phyloP scores from a whole-genome alignment of 352 stramenopile genomes.

The Elongisporangium anandrum region DNA sequence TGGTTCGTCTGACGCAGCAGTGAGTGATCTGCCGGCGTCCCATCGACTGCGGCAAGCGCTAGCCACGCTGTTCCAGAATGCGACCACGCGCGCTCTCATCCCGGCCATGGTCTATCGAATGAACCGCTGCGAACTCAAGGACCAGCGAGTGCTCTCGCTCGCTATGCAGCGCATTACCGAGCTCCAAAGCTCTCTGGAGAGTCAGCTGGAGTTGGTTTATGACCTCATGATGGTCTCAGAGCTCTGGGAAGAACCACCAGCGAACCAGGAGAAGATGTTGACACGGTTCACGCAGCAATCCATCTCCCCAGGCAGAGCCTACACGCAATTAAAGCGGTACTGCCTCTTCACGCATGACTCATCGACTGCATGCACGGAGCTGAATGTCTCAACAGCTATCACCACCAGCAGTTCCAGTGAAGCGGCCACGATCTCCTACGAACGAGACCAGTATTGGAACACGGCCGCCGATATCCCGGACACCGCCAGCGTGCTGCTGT shows the following conservation, averaged over 20 bases:
- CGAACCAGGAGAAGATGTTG: conserved; percentile 33
- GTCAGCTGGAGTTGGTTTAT: conserved; percentile 36
- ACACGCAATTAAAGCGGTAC: conserved; percentile 43
- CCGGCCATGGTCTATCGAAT: conserved; percentile 56
- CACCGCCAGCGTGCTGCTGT: conserved; percentile 45
- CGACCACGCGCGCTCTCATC: conserved; percentile 50
- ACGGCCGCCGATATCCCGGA: conserved; percentile 18
- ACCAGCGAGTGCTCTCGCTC: conserved; percentile 32
- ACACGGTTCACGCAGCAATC: conserved; percentile 36
- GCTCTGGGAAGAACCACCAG: conserved; percentile 60
- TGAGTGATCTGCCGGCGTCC: too few relatives aligned
- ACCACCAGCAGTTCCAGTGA: background rate
- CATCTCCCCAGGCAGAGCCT: conserved; percentile 41
- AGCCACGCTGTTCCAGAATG: conserved; percentile 20
- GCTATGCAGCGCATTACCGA: conserved; percentile 27
- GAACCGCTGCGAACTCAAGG: conserved; percentile 38
- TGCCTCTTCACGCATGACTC: conserved; percentile 55
- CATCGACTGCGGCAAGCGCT: conserved; percentile 4
- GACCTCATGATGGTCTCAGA: conserved; percentile 71
- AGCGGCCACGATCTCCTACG: conserved; percentile 28
- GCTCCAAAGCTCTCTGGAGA: background rate
- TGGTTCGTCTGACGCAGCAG: background rate
- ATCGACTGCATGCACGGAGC: conserved; percentile 24
- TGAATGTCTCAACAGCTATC: conserved; percentile 8
- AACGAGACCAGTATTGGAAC: conserved; percentile 24